These are phyloP conservation scores for Ceraceosorus guamensis DNA, from an alignment of 1,284 basidiomycete species.

Conservation along the genomic window DNA sequence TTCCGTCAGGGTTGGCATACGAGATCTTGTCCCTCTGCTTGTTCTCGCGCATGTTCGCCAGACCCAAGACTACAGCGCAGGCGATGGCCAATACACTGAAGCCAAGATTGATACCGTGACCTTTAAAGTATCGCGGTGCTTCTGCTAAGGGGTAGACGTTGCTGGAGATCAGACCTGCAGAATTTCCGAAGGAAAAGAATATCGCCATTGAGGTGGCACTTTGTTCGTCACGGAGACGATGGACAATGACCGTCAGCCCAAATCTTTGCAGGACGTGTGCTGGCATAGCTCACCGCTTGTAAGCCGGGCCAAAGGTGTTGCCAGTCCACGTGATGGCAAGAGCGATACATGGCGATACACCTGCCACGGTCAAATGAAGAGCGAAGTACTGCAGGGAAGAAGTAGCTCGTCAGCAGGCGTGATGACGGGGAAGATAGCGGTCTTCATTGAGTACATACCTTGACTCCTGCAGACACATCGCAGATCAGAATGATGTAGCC, in stretches of 20 bases:
- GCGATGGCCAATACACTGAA: constrained; percentile 30
- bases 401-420: too few relatives aligned
- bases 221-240: too few relatives aligned
- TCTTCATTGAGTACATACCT: constrained; percentile 1
- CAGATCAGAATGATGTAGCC: constrained; percentile 51
- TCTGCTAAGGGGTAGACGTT: constrained; percentile 49
- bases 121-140: constrained; percentile 16
- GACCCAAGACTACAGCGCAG: constrained; percentile 13
- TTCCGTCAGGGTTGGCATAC: constrained; percentile 28
- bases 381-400: constrained; percentile 46
- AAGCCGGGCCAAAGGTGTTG: constrained; percentile 46
- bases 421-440: too few relatives aligned
- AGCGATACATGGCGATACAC: constrained; percentile 45
- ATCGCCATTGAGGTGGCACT: constrained; percentile 52
- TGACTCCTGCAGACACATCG: constrained; percentile 33
- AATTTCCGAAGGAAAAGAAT: constrained; percentile 52
- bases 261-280: too few relatives aligned
- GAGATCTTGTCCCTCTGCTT: constrained; percentile 80
- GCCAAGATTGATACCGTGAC: constrained; percentile 33
- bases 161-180: constrained; percentile 51
- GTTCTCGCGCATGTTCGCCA: constrained; percentile 64
- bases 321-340: constrained; percentile 52
- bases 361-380: constrained; percentile 50
- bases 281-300: constrained; percentile 22
- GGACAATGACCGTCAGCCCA: too few relatives aligned